Conservation (phyloP, 2,329 filamentous ascomycete species). For the Colletotrichum sp. region DNA sequence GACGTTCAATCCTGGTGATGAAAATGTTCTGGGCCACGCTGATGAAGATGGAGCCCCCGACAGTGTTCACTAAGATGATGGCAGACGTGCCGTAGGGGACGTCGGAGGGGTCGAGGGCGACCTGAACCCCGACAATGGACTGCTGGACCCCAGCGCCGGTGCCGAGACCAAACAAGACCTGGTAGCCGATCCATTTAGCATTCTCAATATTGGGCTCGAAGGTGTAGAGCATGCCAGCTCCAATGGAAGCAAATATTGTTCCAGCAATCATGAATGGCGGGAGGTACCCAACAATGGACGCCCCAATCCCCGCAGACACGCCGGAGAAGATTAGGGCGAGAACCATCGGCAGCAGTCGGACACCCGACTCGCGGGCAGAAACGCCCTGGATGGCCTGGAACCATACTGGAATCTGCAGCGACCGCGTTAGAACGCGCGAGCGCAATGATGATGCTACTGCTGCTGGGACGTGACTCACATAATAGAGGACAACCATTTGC, state of each 20-base stretch:
- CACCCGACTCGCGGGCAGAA: slow-evolving; percentile 41
- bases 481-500: slow-evolving; percentile 2
- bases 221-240: not conserved
- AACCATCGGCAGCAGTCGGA: slow-evolving; percentile 43
- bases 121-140: not conserved
- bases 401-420: slow-evolving; percentile 42
- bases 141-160: not conserved
- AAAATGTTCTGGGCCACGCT: not conserved
- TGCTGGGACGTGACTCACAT: not conserved
- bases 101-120: not conserved
- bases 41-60: not conserved
- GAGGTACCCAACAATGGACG: not conserved
- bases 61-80: not conserved
- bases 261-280: not conserved
- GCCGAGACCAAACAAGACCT: slow-evolving; percentile 2
- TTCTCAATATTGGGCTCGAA: not conserved
- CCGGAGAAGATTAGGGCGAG: slow-evolving; percentile 22
- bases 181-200: slow-evolving; percentile 14
- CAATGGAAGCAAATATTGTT: not conserved
- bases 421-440: not conserved
- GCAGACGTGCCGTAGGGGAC: not conserved
- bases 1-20: not conserved
- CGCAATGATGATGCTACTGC: not conserved
- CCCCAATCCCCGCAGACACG: not conserved
- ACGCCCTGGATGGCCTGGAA: slow-evolving; percentile 50